A percentile compares a stretch with the other conserved stretches of the same genome.
Conservation (phyloP, 208 protist genomes). For the Acanthamoeba culbertsoni region DNA sequence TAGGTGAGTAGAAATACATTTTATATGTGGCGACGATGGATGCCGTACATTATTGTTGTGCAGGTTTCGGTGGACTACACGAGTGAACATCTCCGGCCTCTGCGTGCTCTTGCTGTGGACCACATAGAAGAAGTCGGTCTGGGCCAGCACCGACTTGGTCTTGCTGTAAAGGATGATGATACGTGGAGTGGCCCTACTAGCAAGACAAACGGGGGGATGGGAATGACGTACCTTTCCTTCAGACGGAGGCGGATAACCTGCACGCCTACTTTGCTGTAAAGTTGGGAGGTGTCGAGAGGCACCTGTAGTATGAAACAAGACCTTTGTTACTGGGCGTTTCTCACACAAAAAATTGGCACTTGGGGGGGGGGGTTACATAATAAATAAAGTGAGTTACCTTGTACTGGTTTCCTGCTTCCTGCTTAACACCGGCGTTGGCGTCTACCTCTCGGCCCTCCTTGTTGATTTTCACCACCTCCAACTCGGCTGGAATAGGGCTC, state of each 20-base stretch:
- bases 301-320: not conserved
- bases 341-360: no score
- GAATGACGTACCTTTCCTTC: not conserved
- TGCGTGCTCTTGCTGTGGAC: conserved; percentile 14
- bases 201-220: not conserved
- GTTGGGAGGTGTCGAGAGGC: not conserved
- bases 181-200: not conserved
- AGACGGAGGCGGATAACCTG: not conserved
- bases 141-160: not conserved
- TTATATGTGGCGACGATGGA: not conserved
- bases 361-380: no score
- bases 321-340: not conserved
- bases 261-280: not conserved
- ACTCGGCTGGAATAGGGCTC: not conserved
- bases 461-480: not conserved
- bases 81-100: not conserved
- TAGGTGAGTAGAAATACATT: not conserved
- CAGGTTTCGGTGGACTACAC: not conserved
- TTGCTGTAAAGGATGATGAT: not conserved
- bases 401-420: not conserved
- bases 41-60: not conserved
- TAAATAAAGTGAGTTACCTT: no score
- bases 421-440: not conserved
- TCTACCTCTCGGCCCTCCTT: not conserved
- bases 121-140: not conserved